These are phyloP conservation scores for Aspergillus uvarum DNA, from an alignment of 2,329 filamentous ascomycete genomes.

Conservation along the genomic window DNA sequence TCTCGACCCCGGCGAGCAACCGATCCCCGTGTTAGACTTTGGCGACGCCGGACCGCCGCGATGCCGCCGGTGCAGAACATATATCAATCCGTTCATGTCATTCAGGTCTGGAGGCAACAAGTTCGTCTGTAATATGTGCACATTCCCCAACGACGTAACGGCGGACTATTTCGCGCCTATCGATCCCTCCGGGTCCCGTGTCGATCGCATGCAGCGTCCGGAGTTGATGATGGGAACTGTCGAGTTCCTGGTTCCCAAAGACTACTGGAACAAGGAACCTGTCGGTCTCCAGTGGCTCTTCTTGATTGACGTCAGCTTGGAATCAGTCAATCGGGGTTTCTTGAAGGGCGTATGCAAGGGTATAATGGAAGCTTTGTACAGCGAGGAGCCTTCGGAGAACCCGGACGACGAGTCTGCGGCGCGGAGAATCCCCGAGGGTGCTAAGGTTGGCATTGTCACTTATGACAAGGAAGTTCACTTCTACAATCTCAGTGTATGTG, in stretches of 20 bases:
- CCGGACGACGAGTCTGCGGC: conserved; percentile 53
- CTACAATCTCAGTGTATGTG: conserved; percentile 83
- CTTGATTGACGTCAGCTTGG: conserved; percentile 88
- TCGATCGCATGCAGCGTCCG: conserved; percentile 84
- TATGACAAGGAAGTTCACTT: conserved; percentile 98
- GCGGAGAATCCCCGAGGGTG: conserved; percentile 67
- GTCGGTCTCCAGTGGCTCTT: conserved; percentile 87
- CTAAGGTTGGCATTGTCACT: conserved; percentile 91
- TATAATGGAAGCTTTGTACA: conserved; percentile 81
- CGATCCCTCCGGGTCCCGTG: conserved; percentile 78
- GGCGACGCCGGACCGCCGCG: conserved; percentile 85
- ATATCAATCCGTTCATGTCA: conserved; percentile 99
- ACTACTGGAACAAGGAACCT: conserved; percentile 96
- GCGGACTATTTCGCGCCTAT: conserved; percentile 91
- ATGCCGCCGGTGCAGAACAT: conserved; percentile 88
- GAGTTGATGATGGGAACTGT: conserved; percentile 90
- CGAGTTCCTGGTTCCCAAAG: conserved; percentile 94
- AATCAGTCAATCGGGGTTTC: conserved; percentile 87
- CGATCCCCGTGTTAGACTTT: conserved; percentile 92
- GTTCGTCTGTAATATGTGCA: conserved; percentile 97
- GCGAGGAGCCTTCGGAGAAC: conserved; percentile 55
- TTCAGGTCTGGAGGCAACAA: conserved; percentile 93
- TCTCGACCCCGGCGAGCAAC: conserved; percentile 77
- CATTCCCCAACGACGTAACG: conserved; percentile 91
- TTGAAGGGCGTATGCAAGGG: conserved; percentile 88